Evolutionary conservation across 2,329 filamentous ascomycete species (phyloP).

Genomic region (Parafenestella ontariensis): DNA sequence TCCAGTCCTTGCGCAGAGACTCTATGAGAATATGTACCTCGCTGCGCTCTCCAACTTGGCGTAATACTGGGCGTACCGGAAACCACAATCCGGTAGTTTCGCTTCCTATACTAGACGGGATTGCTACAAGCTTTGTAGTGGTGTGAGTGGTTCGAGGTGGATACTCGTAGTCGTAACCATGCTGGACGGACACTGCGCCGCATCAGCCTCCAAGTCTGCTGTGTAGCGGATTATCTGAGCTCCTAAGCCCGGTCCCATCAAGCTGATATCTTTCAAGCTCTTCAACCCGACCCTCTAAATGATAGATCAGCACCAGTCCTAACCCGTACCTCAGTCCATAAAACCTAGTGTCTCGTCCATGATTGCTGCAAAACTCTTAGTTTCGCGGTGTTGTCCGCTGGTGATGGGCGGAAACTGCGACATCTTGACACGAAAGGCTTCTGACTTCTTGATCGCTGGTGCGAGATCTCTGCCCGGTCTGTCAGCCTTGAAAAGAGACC

Average conservation of each 20-base stretch:
- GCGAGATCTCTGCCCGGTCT: conserved; percentile 52
- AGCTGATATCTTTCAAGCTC: neutral
- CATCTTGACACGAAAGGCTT: conserved; percentile 47
- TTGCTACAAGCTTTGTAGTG: no score
- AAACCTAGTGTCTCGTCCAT: conserved; percentile 48
- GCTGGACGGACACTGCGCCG: no score
- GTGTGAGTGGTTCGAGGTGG: no score
- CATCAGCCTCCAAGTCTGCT: no score
- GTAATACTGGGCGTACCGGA: no score
- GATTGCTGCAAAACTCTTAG: conserved; percentile 43
- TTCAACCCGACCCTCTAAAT: neutral
- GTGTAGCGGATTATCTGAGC: no score
- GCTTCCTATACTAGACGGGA: no score
- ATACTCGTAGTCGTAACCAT: no score
- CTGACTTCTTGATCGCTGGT: conserved; percentile 57
- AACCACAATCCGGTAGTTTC: no score
- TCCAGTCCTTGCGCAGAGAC: neutral
- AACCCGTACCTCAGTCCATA: conserved; percentile 31
- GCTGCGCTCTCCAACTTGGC: neutral
- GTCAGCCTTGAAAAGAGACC: conserved; percentile 2
- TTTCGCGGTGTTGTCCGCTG: conserved; percentile 45
- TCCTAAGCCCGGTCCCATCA: neutral
- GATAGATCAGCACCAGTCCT: neutral
- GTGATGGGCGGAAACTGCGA: conserved; percentile 44
- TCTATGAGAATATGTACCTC: neutral